phyloP scores from a whole-genome alignment of 805 yeast species.

The Saccharomycopsis javanensis region DNA sequence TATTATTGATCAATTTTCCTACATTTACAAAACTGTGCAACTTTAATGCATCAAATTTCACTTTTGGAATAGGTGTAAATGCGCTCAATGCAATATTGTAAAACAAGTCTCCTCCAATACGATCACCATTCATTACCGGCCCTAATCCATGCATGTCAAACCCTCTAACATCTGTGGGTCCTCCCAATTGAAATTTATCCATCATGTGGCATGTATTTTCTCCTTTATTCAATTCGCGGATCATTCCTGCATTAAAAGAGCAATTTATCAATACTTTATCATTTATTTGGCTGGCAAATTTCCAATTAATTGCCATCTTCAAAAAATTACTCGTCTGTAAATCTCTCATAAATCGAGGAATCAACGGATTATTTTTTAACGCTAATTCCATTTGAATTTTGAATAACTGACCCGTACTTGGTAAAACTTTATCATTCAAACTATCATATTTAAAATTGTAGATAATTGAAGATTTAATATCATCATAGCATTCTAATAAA shows the following conservation, averaged over 20 bases:
- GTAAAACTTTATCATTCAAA: slow-evolving; percentile 33
- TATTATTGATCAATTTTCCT: slow-evolving; percentile 43
- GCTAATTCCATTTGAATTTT: slow-evolving; percentile 36
- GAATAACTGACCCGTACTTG: slow-evolving; percentile 35
- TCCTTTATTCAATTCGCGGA: slow-evolving; percentile 31
- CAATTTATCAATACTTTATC: slow-evolving; percentile 38
- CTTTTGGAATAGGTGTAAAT: slow-evolving; percentile 50
- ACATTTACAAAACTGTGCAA: slow-evolving; percentile 56
- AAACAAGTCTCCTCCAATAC: slow-evolving; percentile 60
- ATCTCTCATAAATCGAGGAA: slow-evolving; percentile 23
- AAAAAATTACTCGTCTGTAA: slow-evolving; percentile 24
- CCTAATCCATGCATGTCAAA: slow-evolving; percentile 62
- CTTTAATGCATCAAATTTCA: slow-evolving; percentile 41
- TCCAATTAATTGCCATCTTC: slow-evolving; percentile 7
- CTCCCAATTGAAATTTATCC: slow-evolving; percentile 82
- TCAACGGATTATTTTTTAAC: background rate
- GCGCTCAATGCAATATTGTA: slow-evolving; percentile 48
- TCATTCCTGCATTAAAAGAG: slow-evolving; percentile 45
- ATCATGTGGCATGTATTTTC: slow-evolving; percentile 36
- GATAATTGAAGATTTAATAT: slow-evolving; percentile 45
- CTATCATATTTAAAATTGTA: slow-evolving; percentile 34
- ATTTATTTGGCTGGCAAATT: slow-evolving; percentile 3
- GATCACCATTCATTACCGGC: slow-evolving; percentile 34
- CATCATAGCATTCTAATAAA: slow-evolving; percentile 52
- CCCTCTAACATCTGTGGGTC: slow-evolving; percentile 62